A percentile compares a stretch with the other conserved stretches of the same genome.
These are phyloP conservation scores for Inonotus hispidus DNA, from an alignment of 1,284 basidiomycete species.

Conservation along the genomic window DNA sequence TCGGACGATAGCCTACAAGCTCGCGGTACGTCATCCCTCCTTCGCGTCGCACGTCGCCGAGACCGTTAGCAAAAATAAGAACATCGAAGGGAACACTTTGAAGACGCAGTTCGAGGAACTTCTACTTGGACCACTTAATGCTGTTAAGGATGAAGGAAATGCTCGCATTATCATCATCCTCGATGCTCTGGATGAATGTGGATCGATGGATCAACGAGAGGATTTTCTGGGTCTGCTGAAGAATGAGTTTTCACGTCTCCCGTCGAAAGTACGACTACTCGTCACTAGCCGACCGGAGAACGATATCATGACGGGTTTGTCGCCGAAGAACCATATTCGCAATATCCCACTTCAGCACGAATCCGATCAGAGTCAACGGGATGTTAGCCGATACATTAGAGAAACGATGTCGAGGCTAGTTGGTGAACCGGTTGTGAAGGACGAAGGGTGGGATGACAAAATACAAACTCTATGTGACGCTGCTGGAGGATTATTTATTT, in stretches of 20 bases:
- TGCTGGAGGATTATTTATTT: conserved; percentile 9
- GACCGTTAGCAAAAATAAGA: background rate
- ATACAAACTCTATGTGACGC: background rate
- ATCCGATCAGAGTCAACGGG: background rate
- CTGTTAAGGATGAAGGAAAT: background rate
- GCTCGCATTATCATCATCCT: background rate
- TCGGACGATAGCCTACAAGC: background rate
- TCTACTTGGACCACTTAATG: background rate
- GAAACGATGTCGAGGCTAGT: background rate
- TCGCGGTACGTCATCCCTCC: background rate
- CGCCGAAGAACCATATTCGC: background rate
- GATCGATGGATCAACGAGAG: background rate
- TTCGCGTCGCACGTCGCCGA: background rate
- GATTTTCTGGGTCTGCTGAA: background rate
- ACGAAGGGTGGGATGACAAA: background rate
- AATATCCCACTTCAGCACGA: background rate
- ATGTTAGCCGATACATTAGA: background rate
- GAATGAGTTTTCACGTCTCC: background rate
- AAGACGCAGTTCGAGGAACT: background rate
- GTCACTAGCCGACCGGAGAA: background rate
- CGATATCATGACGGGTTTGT: background rate
- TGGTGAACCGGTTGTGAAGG: background rate
- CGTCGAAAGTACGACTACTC: background rate
- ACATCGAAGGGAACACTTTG: background rate
- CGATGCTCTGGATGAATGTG: conserved; percentile 1